A percentile compares a stretch with the other conserved stretches of the same genome.
Conservation (phyloP, 1,139 yeast species). For the Candida pseudoviswanathii region DNA sequence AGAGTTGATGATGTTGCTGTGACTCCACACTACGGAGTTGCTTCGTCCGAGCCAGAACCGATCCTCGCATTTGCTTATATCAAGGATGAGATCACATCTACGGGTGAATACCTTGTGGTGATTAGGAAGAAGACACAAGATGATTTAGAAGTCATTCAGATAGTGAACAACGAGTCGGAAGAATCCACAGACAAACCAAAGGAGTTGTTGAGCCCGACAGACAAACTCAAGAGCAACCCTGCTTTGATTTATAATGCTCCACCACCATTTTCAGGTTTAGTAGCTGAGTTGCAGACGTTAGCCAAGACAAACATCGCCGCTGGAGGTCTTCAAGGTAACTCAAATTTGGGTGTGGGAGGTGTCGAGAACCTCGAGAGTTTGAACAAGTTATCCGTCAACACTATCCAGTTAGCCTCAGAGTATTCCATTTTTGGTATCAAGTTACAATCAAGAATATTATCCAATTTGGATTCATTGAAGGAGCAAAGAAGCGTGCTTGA, state of each 20-base stretch:
- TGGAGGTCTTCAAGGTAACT: background rate
- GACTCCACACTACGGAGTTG: conserved; percentile 10
- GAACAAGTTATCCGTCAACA: conserved; percentile 23
- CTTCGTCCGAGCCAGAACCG: conserved; percentile 11
- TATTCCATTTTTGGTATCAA: conserved; percentile 26
- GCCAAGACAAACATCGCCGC: background rate
- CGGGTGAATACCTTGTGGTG: conserved; percentile 28
- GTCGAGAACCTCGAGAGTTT: conserved; percentile 19
- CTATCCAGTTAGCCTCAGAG: conserved; percentile 20
- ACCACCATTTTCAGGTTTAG: conserved; percentile 72
- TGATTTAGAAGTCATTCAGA: conserved; percentile 18
- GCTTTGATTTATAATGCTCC: background rate
- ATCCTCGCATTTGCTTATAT: conserved; percentile 21
- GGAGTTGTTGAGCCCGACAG: background rate
- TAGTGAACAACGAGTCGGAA: conserved; percentile 3
- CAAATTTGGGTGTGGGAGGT: background rate
- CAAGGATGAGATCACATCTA: conserved; percentile 26
- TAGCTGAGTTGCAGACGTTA: conserved; percentile 6
- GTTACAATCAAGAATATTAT: conserved; percentile 24
- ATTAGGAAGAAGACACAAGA: conserved; percentile 12
- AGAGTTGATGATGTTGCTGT: conserved; percentile 6
- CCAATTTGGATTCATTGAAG: conserved; percentile 26
- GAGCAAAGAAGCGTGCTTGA: conserved; percentile 24
- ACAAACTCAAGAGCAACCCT: background rate
- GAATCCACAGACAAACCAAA: background rate